A percentile compares a stretch with the other conserved stretches of the same genome.
Conservation (phyloP, 257 asterid species). For the Catharanthus roseus region DNA sequence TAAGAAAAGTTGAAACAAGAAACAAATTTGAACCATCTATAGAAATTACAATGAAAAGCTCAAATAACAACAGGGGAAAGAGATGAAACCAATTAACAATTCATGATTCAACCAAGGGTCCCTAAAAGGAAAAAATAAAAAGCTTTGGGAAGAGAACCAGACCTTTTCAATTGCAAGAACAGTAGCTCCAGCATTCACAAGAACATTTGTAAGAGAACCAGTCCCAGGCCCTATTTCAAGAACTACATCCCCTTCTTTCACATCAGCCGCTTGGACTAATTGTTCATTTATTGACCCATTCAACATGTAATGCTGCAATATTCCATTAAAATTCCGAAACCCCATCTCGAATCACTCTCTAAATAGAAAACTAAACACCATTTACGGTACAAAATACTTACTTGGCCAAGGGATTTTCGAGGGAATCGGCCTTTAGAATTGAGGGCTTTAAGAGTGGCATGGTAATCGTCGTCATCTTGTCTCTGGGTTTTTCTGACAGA, state of each 20-base stretch:
- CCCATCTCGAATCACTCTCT: neutral
- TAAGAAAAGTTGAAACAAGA: neutral
- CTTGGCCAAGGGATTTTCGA: conserved; percentile 93
- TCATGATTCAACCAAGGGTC: no score
- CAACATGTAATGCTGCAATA: conserved; percentile 89
- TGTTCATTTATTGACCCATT: conserved; percentile 65
- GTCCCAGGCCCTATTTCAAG: conserved; percentile 97
- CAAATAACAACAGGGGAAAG: neutral
- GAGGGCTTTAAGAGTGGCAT: conserved; percentile 87
- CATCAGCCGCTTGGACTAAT: conserved; percentile 63
- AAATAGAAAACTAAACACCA: neutral
- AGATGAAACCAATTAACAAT: neutral
- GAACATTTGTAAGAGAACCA: conserved; percentile 85
- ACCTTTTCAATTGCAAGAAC: conserved; percentile 98
- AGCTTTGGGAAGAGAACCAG: conserved; percentile 8
- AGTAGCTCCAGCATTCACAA: conserved; percentile 76
- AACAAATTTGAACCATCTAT: neutral
- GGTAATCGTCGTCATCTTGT: conserved; percentile 60
- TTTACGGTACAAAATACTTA: conserved; percentile 11
- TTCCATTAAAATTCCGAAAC: neutral
- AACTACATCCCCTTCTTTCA: conserved; percentile 79
- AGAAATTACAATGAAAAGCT: neutral
- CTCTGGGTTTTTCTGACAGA: conserved; percentile 34
- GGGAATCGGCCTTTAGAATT: conserved; percentile 91
- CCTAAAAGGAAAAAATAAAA: conserved; percentile 4